phyloP scores from a whole-genome alignment of 306 rosid genomes.

The Cucurbita argyrosperma region DNA sequence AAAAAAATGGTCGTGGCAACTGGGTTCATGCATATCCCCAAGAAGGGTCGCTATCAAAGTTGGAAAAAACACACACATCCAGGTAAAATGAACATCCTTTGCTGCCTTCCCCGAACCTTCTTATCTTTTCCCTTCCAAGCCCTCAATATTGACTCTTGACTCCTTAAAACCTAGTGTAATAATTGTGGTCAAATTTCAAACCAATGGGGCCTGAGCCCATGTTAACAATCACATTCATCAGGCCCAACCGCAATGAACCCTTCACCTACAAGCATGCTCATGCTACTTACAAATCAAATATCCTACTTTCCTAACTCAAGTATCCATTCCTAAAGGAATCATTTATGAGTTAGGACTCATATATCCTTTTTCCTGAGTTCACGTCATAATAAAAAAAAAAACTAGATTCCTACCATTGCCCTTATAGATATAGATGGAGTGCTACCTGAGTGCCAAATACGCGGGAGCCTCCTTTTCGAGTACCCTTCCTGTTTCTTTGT shows the following conservation, averaged over 20 bases:
- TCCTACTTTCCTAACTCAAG: not conserved
- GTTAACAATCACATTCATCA: not conserved
- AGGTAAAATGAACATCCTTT: conserved; percentile 38
- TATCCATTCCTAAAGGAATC: not conserved
- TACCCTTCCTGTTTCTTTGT: not conserved
- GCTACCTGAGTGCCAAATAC: not conserved
- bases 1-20: not conserved
- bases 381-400: not conserved
- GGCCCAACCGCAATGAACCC: not conserved
- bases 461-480: not conserved
- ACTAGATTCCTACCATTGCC: not conserved
- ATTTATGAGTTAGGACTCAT: not conserved
- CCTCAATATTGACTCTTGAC: conserved; percentile 38
- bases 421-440: not conserved
- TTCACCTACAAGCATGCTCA: not conserved
- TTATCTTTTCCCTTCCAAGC: not conserved
- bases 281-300: not conserved
- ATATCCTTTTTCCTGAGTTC: not conserved
- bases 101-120: conserved; percentile 32
- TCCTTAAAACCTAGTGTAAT: not conserved
- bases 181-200: not conserved
- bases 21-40: not conserved
- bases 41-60: conserved; percentile 6
- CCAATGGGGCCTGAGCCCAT: not conserved
- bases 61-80: conserved; percentile 12